These are phyloP conservation scores for Aciculoconidium aculeatum DNA, from an alignment of 805 yeast genomes.

Conservation along the genomic window DNA sequence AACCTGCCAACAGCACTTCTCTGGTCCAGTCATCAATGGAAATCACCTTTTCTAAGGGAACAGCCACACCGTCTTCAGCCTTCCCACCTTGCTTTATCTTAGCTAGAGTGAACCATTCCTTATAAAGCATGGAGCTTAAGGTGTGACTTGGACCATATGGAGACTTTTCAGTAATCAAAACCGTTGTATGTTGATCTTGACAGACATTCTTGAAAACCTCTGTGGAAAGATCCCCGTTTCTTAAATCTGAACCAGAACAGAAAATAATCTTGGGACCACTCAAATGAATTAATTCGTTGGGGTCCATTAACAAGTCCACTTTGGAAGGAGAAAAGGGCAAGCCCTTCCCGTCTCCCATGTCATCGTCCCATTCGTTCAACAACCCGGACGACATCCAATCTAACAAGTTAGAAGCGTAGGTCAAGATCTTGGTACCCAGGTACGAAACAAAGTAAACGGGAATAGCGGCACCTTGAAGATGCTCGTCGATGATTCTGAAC, in stretches of 20 bases:
- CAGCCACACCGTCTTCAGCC: constrained; percentile 57
- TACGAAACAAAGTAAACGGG: constrained; percentile 76
- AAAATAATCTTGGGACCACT: constrained; percentile 77
- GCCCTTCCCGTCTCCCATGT: constrained; percentile 36
- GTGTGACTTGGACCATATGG: constrained; percentile 34
- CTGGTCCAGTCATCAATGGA: constrained; percentile 34
- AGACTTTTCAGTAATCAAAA: constrained; percentile 69
- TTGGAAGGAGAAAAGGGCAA: constrained; percentile 75
- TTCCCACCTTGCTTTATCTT: constrained; percentile 27
- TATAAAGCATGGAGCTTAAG: constrained; percentile 44
- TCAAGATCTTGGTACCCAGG: constrained; percentile 70
- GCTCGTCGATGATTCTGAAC: constrained; percentile 65
- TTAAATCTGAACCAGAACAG: constrained; percentile 62
- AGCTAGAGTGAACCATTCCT: constrained; percentile 47
- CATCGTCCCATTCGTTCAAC: constrained; percentile 75
- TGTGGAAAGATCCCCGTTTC: constrained; percentile 56
- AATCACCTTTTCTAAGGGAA: constrained; percentile 43
- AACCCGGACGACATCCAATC: constrained; percentile 95
- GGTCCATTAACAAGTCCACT: constrained; percentile 48
- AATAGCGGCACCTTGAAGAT: constrained; percentile 48
- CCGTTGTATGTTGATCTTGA: constrained; percentile 57
- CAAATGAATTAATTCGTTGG: constrained; percentile 48
- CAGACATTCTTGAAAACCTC: constrained; percentile 52
- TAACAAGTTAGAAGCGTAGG: constrained; percentile 81
- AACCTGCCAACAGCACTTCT: constrained; percentile 46